phyloP scores from a whole-genome alignment of 2,329 filamentous ascomycete species.

The Aspergillus melleus region DNA sequence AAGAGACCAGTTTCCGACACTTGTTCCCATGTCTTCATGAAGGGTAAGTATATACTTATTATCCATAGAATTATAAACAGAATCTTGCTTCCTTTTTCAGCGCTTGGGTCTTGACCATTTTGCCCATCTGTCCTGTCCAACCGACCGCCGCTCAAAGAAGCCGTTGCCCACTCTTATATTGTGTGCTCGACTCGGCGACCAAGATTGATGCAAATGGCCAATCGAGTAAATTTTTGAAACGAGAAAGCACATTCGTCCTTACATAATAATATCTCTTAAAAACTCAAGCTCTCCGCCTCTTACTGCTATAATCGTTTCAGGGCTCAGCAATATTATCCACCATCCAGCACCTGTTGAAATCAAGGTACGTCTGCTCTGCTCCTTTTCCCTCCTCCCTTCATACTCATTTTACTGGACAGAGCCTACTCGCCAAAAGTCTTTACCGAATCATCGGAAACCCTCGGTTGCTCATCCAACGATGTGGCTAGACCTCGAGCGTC shows the following conservation, averaged over 20 bases:
- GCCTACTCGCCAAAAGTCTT: not conserved
- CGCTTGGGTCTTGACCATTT: not conserved
- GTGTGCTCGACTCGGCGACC: not conserved
- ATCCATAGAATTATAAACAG: not conserved
- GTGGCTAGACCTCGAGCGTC: not conserved
- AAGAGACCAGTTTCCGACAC: not conserved
- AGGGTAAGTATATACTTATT: not conserved
- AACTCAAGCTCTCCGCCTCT: not conserved
- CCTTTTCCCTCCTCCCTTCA: not conserved
- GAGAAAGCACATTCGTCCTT: not conserved
- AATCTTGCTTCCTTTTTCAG: not conserved
- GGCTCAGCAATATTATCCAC: not conserved
- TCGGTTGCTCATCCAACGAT: not conserved
- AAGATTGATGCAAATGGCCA: not conserved
- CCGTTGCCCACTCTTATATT: not conserved
- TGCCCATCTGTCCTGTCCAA: not conserved
- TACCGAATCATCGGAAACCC: not conserved
- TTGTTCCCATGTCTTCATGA: not conserved
- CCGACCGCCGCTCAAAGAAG: not conserved
- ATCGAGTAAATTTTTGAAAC: not conserved
- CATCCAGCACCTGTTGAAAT: not conserved
- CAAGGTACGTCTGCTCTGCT: not conserved
- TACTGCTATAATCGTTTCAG: not conserved
- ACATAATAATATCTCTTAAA: not conserved
- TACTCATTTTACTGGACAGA: not conserved